A percentile compares a stretch with the other conserved stretches of the same genome.
These are phyloP conservation scores for Cajanus cajan DNA, from an alignment of 306 rosid genomes.

Conservation along the genomic window DNA sequence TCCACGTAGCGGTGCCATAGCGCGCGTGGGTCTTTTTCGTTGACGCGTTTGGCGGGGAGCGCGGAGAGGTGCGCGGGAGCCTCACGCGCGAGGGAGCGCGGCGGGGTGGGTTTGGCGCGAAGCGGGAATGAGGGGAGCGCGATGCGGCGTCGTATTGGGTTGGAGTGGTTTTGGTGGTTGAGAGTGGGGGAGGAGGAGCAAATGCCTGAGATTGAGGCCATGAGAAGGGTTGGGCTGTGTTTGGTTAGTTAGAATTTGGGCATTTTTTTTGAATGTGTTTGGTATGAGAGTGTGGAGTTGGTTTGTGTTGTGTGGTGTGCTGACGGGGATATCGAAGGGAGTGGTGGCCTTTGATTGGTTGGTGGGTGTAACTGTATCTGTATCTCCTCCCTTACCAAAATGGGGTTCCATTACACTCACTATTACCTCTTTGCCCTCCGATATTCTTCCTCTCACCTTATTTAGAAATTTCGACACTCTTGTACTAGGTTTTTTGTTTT, in stretches of 20 bases:
- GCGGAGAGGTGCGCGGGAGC: not conserved
- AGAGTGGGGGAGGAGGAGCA: not conserved
- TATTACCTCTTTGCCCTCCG: not conserved
- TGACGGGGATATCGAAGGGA: conserved; percentile 6
- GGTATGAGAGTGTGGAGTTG: no score
- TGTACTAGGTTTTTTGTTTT: no score
- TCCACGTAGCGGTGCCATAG: not conserved
- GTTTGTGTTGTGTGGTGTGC: conserved; percentile 27
- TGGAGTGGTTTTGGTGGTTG: not conserved
- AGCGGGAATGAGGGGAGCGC: not conserved
- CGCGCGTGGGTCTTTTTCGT: not conserved
- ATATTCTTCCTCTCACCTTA: not conserved
- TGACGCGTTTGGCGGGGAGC: no score
- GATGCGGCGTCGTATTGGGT: not conserved
- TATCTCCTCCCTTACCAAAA: not conserved
- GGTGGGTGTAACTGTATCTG: not conserved
- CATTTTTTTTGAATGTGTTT: not conserved
- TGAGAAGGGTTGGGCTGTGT: not conserved
- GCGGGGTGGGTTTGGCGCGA: not conserved
- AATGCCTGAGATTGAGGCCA: conserved; percentile 10
- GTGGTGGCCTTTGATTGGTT: conserved; percentile 37
- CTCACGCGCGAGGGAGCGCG: not conserved
- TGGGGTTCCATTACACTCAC: not conserved
- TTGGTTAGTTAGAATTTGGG: not conserved
- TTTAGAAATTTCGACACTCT: not conserved